These are phyloP conservation scores for Ostreobium quekettii DNA, from an alignment of 139 green algal species.

Conservation along the genomic window DNA sequence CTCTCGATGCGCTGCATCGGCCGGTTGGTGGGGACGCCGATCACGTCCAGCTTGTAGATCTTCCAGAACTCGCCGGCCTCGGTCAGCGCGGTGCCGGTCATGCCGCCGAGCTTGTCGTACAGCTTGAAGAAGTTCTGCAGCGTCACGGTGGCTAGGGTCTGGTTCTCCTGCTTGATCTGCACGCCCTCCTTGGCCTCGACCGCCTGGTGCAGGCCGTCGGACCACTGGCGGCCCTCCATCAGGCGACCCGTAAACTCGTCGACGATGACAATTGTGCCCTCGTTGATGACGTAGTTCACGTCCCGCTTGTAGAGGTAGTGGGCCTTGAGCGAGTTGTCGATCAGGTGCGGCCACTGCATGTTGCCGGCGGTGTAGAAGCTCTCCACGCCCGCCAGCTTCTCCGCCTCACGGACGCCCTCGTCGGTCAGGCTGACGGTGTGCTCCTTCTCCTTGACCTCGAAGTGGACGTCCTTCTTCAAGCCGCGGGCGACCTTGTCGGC, in stretches of 20 bases:
- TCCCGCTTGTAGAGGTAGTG: conserved; percentile 89
- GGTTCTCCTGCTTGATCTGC: conserved; percentile 85
- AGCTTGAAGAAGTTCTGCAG: conserved; percentile 83
- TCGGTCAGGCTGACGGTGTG: too few species aligned
- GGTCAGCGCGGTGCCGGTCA: conserved; percentile 89
- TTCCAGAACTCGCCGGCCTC: conserved; percentile 90
- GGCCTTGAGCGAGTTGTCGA: too few species aligned
- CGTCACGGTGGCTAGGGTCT: conserved; percentile 86
- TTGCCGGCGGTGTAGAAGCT: too few species aligned
- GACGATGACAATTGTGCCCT: conserved; percentile 88
- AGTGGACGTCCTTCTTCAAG: too few species aligned
- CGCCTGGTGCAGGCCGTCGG: conserved; percentile 86
- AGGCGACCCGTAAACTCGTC: conserved; percentile 94
- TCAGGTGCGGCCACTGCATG: too few species aligned
- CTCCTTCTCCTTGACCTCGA: too few species aligned
- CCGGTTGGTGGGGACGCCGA: conserved; percentile 57
- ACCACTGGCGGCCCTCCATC: conserved; percentile 84
- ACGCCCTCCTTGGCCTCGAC: conserved; percentile 96
- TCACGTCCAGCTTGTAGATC: conserved; percentile 93
- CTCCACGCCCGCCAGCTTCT: too few species aligned
- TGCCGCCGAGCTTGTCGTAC: conserved; percentile 65
- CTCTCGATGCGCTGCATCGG: conserved; percentile 60
- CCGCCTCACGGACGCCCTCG: too few species aligned
- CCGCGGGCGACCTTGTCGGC: too few species aligned
- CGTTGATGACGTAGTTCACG: conserved; percentile 88